Percentiles rank a stretch among this genome's conserved stretches.
These are phyloP conservation scores for Blastobotrys persicus DNA, from an alignment of 1,139 yeast genomes.

Conservation along the genomic window DNA sequence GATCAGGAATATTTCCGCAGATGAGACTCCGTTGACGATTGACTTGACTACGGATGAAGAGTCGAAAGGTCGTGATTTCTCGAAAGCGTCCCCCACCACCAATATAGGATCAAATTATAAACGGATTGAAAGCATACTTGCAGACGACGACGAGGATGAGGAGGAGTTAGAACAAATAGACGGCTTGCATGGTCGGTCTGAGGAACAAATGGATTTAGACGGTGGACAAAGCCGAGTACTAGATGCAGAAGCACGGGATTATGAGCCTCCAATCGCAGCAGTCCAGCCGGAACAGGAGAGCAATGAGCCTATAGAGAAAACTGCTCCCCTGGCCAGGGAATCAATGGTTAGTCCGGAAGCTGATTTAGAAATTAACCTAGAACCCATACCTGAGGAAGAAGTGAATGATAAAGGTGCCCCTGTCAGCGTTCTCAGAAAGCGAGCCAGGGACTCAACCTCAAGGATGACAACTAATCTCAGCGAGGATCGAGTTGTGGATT, in stretches of 20 bases:
- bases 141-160: slow-evolving; percentile 8
- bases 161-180: neutral
- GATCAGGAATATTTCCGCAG: neutral
- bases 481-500: slow-evolving; percentile 1
- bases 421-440: slow-evolving; percentile 1
- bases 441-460: neutral
- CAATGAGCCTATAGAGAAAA: too few species aligned
- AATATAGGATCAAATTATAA: neutral
- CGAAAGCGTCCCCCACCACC: neutral
- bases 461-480: neutral
- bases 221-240: neutral
- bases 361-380: neutral
- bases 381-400: neutral
- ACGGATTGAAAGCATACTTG: slow-evolving; percentile 1
- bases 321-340: too few species aligned
- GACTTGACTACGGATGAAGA: slow-evolving; percentile 9
- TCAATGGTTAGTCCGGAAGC: neutral
- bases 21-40: slow-evolving; percentile 10
- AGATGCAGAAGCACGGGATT: neutral
- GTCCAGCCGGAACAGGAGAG: too few species aligned
- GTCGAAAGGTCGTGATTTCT: neutral
- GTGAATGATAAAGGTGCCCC: neutral
- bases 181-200: neutral
- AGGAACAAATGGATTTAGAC: slow-evolving; percentile 1
- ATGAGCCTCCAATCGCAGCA: too few species aligned